Evolutionary conservation across 129 eudicot genomes (phyloP).

Genomic region (Artemisia argyi): DNA sequence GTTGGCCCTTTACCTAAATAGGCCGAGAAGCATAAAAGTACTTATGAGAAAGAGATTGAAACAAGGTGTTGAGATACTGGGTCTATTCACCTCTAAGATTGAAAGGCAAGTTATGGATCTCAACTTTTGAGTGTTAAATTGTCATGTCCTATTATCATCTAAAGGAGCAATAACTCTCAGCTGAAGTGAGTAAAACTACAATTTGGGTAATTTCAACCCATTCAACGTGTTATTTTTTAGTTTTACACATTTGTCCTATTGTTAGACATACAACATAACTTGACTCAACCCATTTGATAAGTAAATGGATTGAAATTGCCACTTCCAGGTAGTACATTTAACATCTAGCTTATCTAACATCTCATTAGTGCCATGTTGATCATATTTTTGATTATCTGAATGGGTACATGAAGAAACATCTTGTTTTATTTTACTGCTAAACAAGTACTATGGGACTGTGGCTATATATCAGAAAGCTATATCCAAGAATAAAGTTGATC

Average conservation of each 20-base stretch:
- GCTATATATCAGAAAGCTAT: slow-evolving; percentile 81
- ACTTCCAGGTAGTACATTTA: no score
- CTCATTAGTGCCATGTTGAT: no score
- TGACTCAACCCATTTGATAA: no score
- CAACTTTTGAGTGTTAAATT: slow-evolving; percentile 7
- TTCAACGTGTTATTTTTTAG: neutral
- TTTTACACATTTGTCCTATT: neutral
- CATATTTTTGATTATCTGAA: no score
- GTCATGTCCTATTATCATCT: neutral
- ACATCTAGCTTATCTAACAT: no score
- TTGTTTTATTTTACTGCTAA: slow-evolving; percentile 49
- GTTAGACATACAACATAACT: neutral
- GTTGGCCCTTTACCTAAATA: slow-evolving; percentile 60
- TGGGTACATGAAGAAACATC: no score
- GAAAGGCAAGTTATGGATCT: slow-evolving; percentile 46
- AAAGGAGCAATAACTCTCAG: slow-evolving; percentile 45
- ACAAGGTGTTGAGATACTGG: slow-evolving; percentile 54
- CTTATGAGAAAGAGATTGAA: slow-evolving; percentile 39
- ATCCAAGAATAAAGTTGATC: slow-evolving; percentile 70
- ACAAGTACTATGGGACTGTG: slow-evolving; percentile 62
- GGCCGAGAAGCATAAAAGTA: slow-evolving; percentile 41
- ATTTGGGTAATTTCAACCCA: neutral
- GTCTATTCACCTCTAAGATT: slow-evolving; percentile 40
- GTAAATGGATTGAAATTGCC: no score
- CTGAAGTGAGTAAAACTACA: slow-evolving; percentile 46